Percentiles rank a stretch among this genome's conserved stretches.
Evolutionary conservation across 768 basidiomycete genomes (phyloP).

Genomic region (Clitopilus passeckerianus): DNA sequence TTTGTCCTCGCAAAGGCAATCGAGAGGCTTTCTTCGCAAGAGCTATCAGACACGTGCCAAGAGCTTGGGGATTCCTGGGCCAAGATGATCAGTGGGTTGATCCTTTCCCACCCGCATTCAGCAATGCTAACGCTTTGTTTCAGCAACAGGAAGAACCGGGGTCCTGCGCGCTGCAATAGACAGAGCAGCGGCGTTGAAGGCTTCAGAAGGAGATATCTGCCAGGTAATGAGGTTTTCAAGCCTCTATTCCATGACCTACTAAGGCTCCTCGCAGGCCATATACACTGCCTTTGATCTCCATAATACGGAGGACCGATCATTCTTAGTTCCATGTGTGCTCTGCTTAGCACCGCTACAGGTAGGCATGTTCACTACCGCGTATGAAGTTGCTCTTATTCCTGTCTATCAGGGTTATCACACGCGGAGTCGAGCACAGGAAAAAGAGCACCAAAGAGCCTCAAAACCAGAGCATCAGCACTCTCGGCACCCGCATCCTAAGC

Average conservation of each 20-base stretch:
- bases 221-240: constrained; percentile 36
- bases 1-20: constrained; percentile 86
- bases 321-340: constrained; percentile 67
- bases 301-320: constrained; percentile 38
- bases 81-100: constrained; percentile 65
- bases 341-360: constrained; percentile 48
- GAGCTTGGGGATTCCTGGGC: constrained; percentile 57
- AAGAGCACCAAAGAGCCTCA: not conserved
- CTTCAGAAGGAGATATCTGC: constrained; percentile 42
- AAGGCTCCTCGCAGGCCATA: constrained; percentile 41
- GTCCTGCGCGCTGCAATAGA: constrained; percentile 76
- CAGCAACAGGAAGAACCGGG: constrained; percentile 70
- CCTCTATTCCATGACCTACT: constrained; percentile 5
- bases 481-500: not conserved
- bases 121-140: constrained; percentile 2
- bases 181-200: constrained; percentile 45
- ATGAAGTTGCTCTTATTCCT: not conserved
- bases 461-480: not conserved
- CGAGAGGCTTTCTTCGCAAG: constrained; percentile 49
- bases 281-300: constrained; percentile 54
- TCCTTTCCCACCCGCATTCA: not conserved
- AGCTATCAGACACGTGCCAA: constrained; percentile 49
- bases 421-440: not conserved
- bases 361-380: constrained; percentile 4
- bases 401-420: constrained; percentile 16